These are phyloP conservation scores for Rhizoctonia solani DNA, from an alignment of 1,284 basidiomycete genomes.

Conservation along the genomic window DNA sequence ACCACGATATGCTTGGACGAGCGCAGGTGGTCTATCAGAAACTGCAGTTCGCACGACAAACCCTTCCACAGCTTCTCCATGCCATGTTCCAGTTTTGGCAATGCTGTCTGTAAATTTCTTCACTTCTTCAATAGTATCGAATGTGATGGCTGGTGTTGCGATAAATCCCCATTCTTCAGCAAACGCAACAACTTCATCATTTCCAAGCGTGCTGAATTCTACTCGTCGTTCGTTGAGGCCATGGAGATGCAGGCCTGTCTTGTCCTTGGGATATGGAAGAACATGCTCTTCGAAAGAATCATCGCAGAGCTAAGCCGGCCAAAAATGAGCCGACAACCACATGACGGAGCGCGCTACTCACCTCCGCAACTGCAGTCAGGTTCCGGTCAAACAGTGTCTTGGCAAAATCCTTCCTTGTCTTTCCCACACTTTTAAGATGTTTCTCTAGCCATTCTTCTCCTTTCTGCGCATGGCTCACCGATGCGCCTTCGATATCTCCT, in stretches of 20 bases:
- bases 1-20: slow-evolving; percentile 46
- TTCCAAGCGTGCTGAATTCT: slow-evolving; percentile 74
- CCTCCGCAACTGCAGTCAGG: slow-evolving; percentile 91
- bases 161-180: slow-evolving; percentile 93
- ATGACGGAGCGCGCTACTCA: slow-evolving; percentile 47
- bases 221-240: slow-evolving; percentile 81
- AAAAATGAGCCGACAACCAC: background rate
- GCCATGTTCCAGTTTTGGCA: slow-evolving; percentile 73
- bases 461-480: slow-evolving; percentile 70
- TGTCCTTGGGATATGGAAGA: slow-evolving; percentile 76
- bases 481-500: slow-evolving; percentile 54
- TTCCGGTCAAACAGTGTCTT: slow-evolving; percentile 77
- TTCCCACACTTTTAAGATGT: slow-evolving; percentile 68
- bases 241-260: slow-evolving; percentile 92
- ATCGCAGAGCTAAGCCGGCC: slow-evolving; percentile 78
- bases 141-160: slow-evolving; percentile 65
- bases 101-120: slow-evolving; percentile 72
- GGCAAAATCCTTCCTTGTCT: slow-evolving; percentile 77
- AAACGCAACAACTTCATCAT: slow-evolving; percentile 73
- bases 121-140: slow-evolving; percentile 71
- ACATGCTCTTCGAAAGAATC: slow-evolving; percentile 99
- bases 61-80: slow-evolving; percentile 88
- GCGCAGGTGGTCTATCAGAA: slow-evolving; percentile 42
- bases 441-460: slow-evolving; percentile 83
- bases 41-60: slow-evolving; percentile 91